These are phyloP conservation scores for Colletotrichum plurivorum DNA, from an alignment of 2,329 filamentous ascomycete species.

Conservation along the genomic window DNA sequence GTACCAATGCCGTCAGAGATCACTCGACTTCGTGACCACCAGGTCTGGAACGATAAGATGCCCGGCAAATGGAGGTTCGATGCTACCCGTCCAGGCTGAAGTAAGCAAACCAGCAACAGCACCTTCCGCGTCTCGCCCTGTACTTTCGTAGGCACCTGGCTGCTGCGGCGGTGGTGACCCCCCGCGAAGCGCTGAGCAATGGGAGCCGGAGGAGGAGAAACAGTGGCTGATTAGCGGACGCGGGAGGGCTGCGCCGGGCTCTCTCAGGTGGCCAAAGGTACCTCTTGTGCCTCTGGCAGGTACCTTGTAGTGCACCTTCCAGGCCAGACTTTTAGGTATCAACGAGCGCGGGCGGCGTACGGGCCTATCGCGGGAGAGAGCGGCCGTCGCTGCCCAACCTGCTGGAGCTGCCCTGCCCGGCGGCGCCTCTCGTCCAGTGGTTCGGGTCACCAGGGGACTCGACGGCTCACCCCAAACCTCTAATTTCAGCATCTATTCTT, in stretches of 20 bases:
- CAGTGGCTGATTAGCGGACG: constrained; percentile 39
- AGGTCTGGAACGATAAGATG: constrained; percentile 6
- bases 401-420: constrained; percentile 21
- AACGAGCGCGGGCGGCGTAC: constrained; percentile 7
- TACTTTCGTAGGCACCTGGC: constrained; percentile 3
- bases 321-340: constrained; percentile 30
- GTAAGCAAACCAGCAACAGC: neutral
- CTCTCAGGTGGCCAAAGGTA: neutral
- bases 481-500: constrained; percentile 34
- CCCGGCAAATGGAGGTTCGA: constrained; percentile 16
- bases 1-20: constrained; percentile 12
- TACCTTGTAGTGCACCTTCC: no score
- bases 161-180: constrained; percentile 26
- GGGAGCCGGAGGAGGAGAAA: constrained; percentile 34
- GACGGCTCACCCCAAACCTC: constrained; percentile 33
- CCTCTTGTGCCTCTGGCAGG: no score
- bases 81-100: constrained; percentile 10
- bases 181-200: constrained; percentile 30
- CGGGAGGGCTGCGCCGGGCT: constrained; percentile 15
- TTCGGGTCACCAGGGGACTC: constrained; percentile 30
- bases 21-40: neutral
- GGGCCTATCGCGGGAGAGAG: constrained; percentile 34
- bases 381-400: constrained; percentile 43
- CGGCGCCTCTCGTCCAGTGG: constrained; percentile 34
- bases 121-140: constrained; percentile 9